Evolutionary conservation across 2,329 filamentous ascomycete species (phyloP), one percentile per base, ranked within the genome.

Genomic region (Sarocladiaceae sp.): DNA sequence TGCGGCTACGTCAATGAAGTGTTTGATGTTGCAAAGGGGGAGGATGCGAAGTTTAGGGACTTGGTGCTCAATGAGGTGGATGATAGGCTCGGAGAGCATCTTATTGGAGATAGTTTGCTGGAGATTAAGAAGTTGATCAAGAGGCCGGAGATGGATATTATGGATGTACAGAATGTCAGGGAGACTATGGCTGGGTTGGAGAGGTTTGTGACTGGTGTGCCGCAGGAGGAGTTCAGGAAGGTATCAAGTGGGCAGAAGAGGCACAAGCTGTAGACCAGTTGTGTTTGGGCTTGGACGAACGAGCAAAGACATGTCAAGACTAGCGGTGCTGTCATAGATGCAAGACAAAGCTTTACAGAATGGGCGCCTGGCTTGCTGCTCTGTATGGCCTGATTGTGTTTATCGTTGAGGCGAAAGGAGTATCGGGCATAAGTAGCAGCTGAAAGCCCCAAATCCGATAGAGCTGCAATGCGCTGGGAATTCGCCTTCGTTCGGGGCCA

Each of bases 241-340:
- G 74, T 97, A 65, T 90, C 90, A 1, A 83, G 77, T 56, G 91
- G 93, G 12, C 83, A 94, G 78, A 97, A 97, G 82, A 90, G 86
- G 66, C 94, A 99, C 73, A 97, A 97, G 75, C 72, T 97, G 67
- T 96, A 75, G 57, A n/a, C n/a, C n/a, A n/a, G n/a, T n/a, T n/a
- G n/a, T n/a, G n/a, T n/a, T n/a, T n/a, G n/a, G n/a, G n/a, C n/a
- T n/a, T n/a, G n/a, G n/a, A n/a, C n/a, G n/a, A n/a, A n/a, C n/a
- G n/a, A n/a, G n/a, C n/a, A n/a, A n/a, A n/a, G n/a, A n/a, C n/a
- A n/a, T n/a, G n/a, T n/a, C n/a, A n/a, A n/a, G n/a, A n/a, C n/a
- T n/a, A n/a, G n/a, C n/a, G n/a, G n/a, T n/a, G n/a, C n/a, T n/a
- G n/a, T n/a, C n/a, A n/a, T n/a, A n/a, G n/a, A n/a, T n/a, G n/a